phyloP scores from a whole-genome alignment of 352 stramenopile genomes.

The Phytophthora melonis region DNA sequence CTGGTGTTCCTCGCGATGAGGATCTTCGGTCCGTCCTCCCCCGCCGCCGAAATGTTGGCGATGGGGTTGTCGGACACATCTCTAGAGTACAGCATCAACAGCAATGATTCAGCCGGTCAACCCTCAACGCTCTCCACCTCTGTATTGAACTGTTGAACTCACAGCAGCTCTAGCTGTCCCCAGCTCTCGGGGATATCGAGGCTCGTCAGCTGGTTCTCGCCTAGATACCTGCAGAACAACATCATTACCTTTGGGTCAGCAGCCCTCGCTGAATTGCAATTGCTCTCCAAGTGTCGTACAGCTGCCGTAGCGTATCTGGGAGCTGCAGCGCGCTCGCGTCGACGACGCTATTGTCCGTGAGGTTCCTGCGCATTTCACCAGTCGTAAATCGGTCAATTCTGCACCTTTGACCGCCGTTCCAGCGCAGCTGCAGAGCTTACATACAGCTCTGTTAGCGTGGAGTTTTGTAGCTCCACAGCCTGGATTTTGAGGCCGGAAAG shows the following conservation, averaged over 20 bases:
- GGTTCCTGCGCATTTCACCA: conserved; percentile 20
- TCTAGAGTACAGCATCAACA: conserved; percentile 6
- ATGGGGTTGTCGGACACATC: conserved; percentile 45
- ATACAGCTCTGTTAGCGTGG: conserved; percentile 26
- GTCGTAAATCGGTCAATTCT: conserved; percentile 24
- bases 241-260: not conserved
- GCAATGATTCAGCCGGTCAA: not conserved
- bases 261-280: not conserved
- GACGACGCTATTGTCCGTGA: conserved; percentile 28
- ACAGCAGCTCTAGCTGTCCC: conserved; percentile 30
- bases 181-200: conserved; percentile 31
- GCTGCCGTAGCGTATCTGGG: conserved; percentile 22
- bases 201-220: conserved; percentile 23
- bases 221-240: conserved; percentile 25
- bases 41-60: conserved; percentile 22
- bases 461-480: conserved; percentile 6
- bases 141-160: not conserved
- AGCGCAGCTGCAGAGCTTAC: not conserved
- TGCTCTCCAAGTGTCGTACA: conserved; percentile 19
- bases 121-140: not conserved
- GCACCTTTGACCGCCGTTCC: not conserved
- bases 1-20: conserved; percentile 38
- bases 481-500: conserved; percentile 26
- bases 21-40: conserved; percentile 28
- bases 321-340: conserved; percentile 25